A percentile compares a stretch with the other conserved stretches of the same genome.
Conservation (phyloP, 441 rosid species). For the Adansonia grandidieri region DNA sequence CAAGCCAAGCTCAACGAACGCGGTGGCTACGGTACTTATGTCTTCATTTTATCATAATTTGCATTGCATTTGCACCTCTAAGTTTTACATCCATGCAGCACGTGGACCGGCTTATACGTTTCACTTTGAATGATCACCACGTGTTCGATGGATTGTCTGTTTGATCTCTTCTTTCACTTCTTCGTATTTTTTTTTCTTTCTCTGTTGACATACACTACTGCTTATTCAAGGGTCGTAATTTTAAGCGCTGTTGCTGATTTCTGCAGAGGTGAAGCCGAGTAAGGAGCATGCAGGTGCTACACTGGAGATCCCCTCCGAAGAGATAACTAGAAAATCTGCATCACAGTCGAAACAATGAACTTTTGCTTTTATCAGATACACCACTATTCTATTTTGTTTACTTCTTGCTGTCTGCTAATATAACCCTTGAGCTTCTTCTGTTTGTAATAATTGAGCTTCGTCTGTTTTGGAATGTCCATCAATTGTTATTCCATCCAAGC, state of each 20-base stretch:
- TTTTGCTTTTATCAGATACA: not conserved
- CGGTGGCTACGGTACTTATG: slow-evolving; percentile 73
- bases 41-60: not conserved
- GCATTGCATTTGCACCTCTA: not conserved
- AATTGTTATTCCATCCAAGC: not conserved
- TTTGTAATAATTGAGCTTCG: not conserved
- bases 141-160: slow-evolving; percentile 37
- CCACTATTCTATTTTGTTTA: not conserved
- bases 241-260: not conserved
- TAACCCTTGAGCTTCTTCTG: not conserved
- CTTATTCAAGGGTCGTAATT: not conserved
- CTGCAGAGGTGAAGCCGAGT: slow-evolving; percentile 74
- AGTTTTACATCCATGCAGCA: too few species aligned
- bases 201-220: not conserved
- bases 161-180: not conserved
- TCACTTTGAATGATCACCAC: slow-evolving; percentile 20
- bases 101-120: not conserved
- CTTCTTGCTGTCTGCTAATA: not conserved
- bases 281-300: slow-evolving; percentile 84
- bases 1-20: slow-evolving; percentile 79
- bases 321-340: slow-evolving; percentile 51
- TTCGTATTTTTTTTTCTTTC: not conserved
- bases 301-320: slow-evolving; percentile 85
- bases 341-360: slow-evolving; percentile 30
- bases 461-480: not conserved